Base-by-base conservation (phyloP, 2,329 filamentous ascomycete genomes). In the Raffaelea ambrosiae region DNA sequence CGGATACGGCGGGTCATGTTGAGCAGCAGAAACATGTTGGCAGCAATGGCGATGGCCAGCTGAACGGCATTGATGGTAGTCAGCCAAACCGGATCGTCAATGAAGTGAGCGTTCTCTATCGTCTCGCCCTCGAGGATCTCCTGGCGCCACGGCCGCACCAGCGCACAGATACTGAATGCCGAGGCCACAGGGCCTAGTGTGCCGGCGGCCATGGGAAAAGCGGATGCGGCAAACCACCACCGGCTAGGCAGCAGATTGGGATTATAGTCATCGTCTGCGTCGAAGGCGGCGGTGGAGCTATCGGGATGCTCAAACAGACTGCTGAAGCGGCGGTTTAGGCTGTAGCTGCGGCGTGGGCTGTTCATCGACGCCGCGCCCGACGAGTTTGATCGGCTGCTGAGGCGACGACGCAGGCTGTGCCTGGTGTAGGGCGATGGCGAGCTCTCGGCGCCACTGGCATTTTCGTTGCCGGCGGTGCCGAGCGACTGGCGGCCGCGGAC, bases 131-230 rank as follows among this genome's bases (percentile, higher is more conserved):
- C 70, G 1, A 64, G 61, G 5, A 77, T 65, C 43, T 70, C 69
- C 60, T 83, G 77, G 51, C 86, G 74, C 90, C 89, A 95, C 20
- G 79, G 79, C 23, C 81, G 82, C 1, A 88, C 86, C n/a, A 95
- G 72, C 8, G 89, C 87, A 52, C 86, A 88, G 50, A 95, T 88
- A 49, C 85, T 91, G 65, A 93, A 85, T 26, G 93, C 82, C 49
- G 90, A 95, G 3, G 90, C 90, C 10, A 95, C 77, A 0, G 90
- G 90, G 1, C 88, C 88, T 3, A 93, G 76, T 0, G 89, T 88
- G 31, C 88, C 89, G 2, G 89, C 88, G 11, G 93, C 75, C 60
- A 96, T 79, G 29, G 86, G 86, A 53, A 90, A 82, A 10, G 76
- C 78, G 1, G 79, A 77, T 3, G 77, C 79, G 22, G 77, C 73